Evolutionary conservation across 2,329 filamentous ascomycete species (phyloP).

Genomic region (Sordariomycetes sp.): DNA sequence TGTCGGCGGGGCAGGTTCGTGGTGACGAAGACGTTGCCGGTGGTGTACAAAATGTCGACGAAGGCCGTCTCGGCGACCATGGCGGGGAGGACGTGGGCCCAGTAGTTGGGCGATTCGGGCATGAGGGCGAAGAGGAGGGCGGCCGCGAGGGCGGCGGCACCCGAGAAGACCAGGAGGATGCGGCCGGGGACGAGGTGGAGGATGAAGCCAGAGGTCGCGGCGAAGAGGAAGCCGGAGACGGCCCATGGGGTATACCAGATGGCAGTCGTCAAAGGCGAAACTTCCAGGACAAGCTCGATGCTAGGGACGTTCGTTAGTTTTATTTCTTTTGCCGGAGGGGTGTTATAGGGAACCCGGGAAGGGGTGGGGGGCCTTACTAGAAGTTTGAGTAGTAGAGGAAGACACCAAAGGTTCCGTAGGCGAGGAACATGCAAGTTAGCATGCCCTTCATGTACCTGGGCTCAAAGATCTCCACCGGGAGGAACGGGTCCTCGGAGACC

Average conservation of each 20-base stretch:
- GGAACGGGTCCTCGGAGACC: constrained; percentile 43
- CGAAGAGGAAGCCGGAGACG: constrained; percentile 43
- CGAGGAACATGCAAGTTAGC: constrained; percentile 34
- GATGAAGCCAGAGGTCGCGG: constrained; percentile 36
- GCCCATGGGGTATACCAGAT: constrained; percentile 47
- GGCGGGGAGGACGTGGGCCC: constrained; percentile 49
- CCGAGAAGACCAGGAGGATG: constrained; percentile 36
- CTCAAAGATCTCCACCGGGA: constrained; percentile 51
- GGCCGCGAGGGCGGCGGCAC: constrained; percentile 32
- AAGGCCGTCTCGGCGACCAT: constrained; percentile 48
- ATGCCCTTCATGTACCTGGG: constrained; percentile 48
- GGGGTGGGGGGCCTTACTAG: too few species aligned
- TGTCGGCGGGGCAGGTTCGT: constrained; percentile 42
- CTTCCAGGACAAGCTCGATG: constrained; percentile 37
- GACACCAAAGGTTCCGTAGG: constrained; percentile 41
- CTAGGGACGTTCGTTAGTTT: constrained; percentile 13
- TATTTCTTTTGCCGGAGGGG: background rate
- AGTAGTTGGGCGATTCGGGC: constrained; percentile 37
- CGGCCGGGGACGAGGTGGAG: constrained; percentile 41
- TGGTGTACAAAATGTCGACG: constrained; percentile 53
- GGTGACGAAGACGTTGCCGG: constrained; percentile 55
- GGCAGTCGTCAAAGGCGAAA: constrained; percentile 37
- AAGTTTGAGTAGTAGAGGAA: constrained; percentile 52
- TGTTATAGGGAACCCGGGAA: too few species aligned
- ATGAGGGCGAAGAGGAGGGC: constrained; percentile 42